phyloP scores from a whole-genome alignment of 768 basidiomycete species.

The Psilocybe cubensis region DNA sequence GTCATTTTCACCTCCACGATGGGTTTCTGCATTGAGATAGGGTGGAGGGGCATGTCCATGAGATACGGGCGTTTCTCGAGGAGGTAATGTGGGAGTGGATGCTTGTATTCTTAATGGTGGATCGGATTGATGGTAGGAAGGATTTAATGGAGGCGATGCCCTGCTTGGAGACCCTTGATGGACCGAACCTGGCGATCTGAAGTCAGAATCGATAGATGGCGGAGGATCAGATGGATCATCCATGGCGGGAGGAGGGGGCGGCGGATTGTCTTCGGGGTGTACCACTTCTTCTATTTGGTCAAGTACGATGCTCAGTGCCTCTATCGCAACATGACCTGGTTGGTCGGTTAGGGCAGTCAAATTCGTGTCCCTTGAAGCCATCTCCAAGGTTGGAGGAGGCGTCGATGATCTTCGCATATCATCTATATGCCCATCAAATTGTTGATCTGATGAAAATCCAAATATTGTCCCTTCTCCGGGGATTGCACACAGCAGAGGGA shows the following conservation, averaged over 20 bases:
- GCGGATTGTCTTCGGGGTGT: slow-evolving; percentile 38
- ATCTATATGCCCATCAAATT: slow-evolving; percentile 83
- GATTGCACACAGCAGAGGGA: slow-evolving; percentile 40
- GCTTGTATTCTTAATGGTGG: slow-evolving; percentile 16
- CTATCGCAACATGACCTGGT: slow-evolving; percentile 51
- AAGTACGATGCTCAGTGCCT: slow-evolving; percentile 60
- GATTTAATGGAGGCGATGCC: slow-evolving; percentile 35
- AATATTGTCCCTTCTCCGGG: slow-evolving; percentile 79
- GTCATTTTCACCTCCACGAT: slow-evolving; percentile 47
- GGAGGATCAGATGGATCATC: slow-evolving; percentile 91
- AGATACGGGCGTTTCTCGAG: slow-evolving; percentile 36
- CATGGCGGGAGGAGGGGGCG: slow-evolving; percentile 80
- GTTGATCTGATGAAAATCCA: slow-evolving; percentile 71
- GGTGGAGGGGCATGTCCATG: slow-evolving; percentile 78
- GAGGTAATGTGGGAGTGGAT: slow-evolving; percentile 32
- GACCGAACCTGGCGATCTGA: slow-evolving; percentile 51
- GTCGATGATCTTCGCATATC: slow-evolving; percentile 65
- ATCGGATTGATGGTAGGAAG: slow-evolving; percentile 26
- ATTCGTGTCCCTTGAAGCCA: slow-evolving; percentile 73
- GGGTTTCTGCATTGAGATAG: slow-evolving; percentile 61
- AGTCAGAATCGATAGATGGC: slow-evolving; percentile 85
- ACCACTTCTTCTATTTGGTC: slow-evolving; percentile 50
- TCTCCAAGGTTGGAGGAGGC: slow-evolving; percentile 78
- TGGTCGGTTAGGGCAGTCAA: slow-evolving; percentile 67
- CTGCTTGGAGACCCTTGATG: slow-evolving; percentile 36